phyloP scores from a whole-genome alignment of 768 basidiomycete species.

The Kwoniella pini region DNA sequence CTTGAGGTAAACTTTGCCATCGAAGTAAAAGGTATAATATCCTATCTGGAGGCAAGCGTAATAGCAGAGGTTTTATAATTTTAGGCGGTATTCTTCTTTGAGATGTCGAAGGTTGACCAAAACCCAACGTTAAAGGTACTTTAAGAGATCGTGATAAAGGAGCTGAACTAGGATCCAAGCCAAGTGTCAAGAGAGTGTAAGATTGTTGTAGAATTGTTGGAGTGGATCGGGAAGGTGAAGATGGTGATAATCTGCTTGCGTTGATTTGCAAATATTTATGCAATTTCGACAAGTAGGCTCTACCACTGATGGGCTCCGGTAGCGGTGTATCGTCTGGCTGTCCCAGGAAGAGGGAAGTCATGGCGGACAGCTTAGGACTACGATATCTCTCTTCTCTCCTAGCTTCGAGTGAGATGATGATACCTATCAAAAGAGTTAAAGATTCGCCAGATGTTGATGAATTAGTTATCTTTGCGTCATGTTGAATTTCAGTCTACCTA shows the following conservation, averaged over 20 bases:
- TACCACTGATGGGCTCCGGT: slow-evolving; percentile 34
- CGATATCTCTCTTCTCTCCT: too few relatives aligned
- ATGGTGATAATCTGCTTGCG: slow-evolving; percentile 40
- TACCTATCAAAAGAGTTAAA: too few relatives aligned
- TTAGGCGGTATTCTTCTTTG: neutral
- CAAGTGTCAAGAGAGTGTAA: slow-evolving; percentile 51
- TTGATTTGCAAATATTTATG: slow-evolving; percentile 49
- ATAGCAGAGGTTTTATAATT: slow-evolving; percentile 41
- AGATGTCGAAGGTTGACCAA: slow-evolving; percentile 33
- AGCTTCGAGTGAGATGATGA: too few relatives aligned
- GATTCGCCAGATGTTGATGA: too few relatives aligned
- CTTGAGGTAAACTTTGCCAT: slow-evolving; percentile 42
- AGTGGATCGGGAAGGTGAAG: slow-evolving; percentile 7
- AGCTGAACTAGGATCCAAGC: slow-evolving; percentile 48
- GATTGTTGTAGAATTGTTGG: slow-evolving; percentile 43
- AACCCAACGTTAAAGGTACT: slow-evolving; percentile 47
- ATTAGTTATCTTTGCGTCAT: neutral
- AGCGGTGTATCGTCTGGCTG: slow-evolving; percentile 10
- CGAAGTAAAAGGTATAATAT: slow-evolving; percentile 50
- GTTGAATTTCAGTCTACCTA: neutral
- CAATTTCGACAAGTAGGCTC: slow-evolving; percentile 41
- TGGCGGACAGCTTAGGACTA: too few relatives aligned
- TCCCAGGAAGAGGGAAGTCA: slow-evolving; percentile 27
- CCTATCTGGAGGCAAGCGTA: slow-evolving; percentile 50
- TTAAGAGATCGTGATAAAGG: slow-evolving; percentile 45